Evolutionary conservation across 2,329 filamentous ascomycete genomes (phyloP), one percentile per base, ranked within the genome.

Genomic region (Venturia carpophila): DNA sequence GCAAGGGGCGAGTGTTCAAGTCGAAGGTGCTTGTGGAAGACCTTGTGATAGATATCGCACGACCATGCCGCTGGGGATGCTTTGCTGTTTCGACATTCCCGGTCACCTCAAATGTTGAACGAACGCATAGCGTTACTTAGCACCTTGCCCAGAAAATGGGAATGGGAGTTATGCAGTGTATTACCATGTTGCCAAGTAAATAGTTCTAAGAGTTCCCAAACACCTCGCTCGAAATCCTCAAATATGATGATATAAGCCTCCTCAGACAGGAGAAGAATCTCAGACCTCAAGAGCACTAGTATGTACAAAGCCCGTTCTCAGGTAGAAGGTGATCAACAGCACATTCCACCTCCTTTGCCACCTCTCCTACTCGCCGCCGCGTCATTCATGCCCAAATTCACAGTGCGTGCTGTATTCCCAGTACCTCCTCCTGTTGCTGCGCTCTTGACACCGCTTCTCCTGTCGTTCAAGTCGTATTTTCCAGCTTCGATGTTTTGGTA

Each of bases 401-500:
- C 75, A 4, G 74, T 75, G 64, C 75, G 74, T 2, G 73, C 77
- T 17, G 71, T 72, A 67, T 76, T 78, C 9, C 73, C 74, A 64
- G 75, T 76, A 63, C 75, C 68, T 10, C 47, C 79, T 75, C 70
- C 81, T 75, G 70, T 86, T 74, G 68, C 83, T 76, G 69, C 87
- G 76, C 64, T 88, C 75, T 97, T 97, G 67, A 99, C 92, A 34
- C 94, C 94, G 67, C 89, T 93, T 73, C 92, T 84, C 72, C 93
- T 84, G 76, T 97, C 93, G 73, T 96, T 96, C 70, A 97, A 79
- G 77, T 99, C 92, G 75, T 97, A 97, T 74, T 87, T 91, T 13
- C 94, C 94, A 1, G 91, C 91, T 79, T 97, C 91, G 68, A 99
- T 97, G 72, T 97, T 97, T 75, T 93, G 87, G 74, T 95, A 96